phyloP scores from a whole-genome alignment of 1,284 basidiomycete species.

The Amylostereum chailletii region DNA sequence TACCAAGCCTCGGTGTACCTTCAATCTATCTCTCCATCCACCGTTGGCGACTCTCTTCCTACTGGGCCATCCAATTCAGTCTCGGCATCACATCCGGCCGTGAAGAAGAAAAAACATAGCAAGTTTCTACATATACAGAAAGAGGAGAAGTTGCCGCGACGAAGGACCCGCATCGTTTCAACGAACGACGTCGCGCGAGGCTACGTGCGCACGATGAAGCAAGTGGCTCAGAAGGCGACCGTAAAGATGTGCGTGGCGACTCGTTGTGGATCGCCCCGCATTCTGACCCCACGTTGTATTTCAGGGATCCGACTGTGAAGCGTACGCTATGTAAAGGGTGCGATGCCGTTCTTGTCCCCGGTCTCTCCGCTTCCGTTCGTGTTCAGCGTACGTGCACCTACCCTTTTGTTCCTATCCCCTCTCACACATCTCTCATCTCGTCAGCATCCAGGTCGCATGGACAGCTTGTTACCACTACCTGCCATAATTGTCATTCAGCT shows the following conservation, averaged over 20 bases:
- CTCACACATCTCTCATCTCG: slow-evolving; percentile 1
- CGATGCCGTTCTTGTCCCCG: slow-evolving; percentile 55
- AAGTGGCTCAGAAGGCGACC: slow-evolving; percentile 64
- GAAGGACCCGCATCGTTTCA: slow-evolving; percentile 16
- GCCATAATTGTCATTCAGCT: slow-evolving; percentile 38
- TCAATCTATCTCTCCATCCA: slow-evolving; percentile 27
- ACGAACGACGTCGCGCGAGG: slow-evolving; percentile 47
- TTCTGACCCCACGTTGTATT: background rate
- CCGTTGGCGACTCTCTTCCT: background rate
- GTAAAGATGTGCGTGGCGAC: slow-evolving; percentile 56
- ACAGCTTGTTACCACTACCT: slow-evolving; percentile 47
- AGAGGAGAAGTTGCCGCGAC: background rate
- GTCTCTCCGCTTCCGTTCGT: slow-evolving; percentile 53
- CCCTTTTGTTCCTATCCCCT: background rate
- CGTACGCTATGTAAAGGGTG: slow-evolving; percentile 69
- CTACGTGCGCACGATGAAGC: slow-evolving; percentile 60
- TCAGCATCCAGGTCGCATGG: slow-evolving; percentile 43
- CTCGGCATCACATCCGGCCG: background rate
- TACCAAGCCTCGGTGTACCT: slow-evolving; percentile 74
- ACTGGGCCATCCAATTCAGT: background rate
- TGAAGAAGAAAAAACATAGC: slow-evolving; percentile 13
- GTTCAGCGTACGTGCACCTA: slow-evolving; percentile 42
- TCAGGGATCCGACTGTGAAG: slow-evolving; percentile 72
- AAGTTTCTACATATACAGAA: slow-evolving; percentile 20
- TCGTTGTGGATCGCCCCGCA: background rate